Conservation (phyloP, 2,329 filamentous ascomycete species). For the Sporothrix pallida region DNA sequence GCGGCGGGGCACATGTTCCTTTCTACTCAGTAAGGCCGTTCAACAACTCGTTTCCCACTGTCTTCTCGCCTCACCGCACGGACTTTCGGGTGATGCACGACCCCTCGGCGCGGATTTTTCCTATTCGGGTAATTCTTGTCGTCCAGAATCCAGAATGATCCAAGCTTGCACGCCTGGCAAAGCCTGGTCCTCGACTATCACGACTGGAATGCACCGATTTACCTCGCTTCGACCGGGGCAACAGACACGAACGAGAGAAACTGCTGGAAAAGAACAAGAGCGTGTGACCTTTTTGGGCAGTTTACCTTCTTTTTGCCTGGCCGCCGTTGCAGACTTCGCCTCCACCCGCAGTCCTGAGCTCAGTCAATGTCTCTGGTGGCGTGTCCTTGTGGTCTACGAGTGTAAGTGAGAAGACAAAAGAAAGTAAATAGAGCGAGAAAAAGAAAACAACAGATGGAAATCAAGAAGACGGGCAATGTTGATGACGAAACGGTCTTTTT, state of each 20-base stretch:
- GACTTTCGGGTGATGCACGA: constrained; percentile 17
- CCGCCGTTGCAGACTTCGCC: constrained; percentile 10
- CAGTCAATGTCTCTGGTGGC: constrained; percentile 25
- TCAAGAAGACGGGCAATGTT: not conserved
- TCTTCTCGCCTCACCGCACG: not conserved
- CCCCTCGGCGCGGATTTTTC: not conserved
- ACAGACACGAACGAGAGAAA: constrained; percentile 5
- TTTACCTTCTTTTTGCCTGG: not conserved
- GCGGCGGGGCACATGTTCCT: not conserved
- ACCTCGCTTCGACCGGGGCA: constrained; percentile 9
- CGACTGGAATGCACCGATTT: constrained; percentile 22
- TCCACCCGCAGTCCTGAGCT: not conserved
- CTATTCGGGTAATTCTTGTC: not conserved
- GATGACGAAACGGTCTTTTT: not conserved
- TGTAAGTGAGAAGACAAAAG: not conserved
- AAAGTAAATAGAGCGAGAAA: constrained; percentile 16
- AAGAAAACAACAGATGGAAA: not conserved
- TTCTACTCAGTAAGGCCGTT: too few species aligned
- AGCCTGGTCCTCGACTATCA: not conserved
- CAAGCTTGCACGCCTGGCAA: constrained; percentile 16
- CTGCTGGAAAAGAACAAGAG: not conserved
- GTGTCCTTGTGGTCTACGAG: not conserved
- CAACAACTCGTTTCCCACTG: not conserved
- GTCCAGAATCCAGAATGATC: not conserved
- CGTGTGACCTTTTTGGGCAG: not conserved